Base-by-base conservation (phyloP, 176 grass and related monocot species). In the Melocanna baccifera region DNA sequence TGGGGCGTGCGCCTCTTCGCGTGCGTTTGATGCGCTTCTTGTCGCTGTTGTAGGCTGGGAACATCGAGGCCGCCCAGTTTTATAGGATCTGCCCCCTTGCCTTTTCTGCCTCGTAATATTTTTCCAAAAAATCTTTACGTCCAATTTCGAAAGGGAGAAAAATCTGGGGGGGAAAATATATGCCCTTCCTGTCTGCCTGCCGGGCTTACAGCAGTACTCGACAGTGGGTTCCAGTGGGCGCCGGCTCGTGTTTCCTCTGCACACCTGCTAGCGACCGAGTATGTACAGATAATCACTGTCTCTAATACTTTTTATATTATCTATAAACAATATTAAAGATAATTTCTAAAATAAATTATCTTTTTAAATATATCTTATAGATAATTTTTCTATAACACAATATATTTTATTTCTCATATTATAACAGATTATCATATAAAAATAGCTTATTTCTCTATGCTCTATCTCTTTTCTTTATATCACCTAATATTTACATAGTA, bases 1-100 rank as follows among this genome's bases (percentile, higher is more conserved):
- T 19, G 47, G 19, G 72, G n/a, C 18, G 30, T 73, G 68, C 19
- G 68, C 28, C 45, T 87, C 30, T 77, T 59, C 56, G 57, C 57
- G 57, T 25, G 56, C 12, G 23, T 12, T 12, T 19, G 71, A 32
- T 56, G 50, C 3, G 50, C 12, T 34, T 45, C 36, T 39, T 67
- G 41, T 1, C 50, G 28, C 1, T 32, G 50, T 40, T 74, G 23
- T 13, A n/a, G 39, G 77, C 39, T 16, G n/a, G 61, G 46, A 57
- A 77, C 67, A 45, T n/a, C 47, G 65, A 46, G 55, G 28, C 67
- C 78, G 26, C 36, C 72, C 83, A 25, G 5, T 75, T 94, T 92
- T 97, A 92, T 97, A 94, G 87, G 85, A 88, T 88, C 46, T 28
- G 9, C 23, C 62, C 68, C 67, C 18, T 16, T 22, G 6, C 50